Evolutionary conservation across 2,329 filamentous ascomycete species (phyloP).

Genomic region (Neurospora sp.): DNA sequence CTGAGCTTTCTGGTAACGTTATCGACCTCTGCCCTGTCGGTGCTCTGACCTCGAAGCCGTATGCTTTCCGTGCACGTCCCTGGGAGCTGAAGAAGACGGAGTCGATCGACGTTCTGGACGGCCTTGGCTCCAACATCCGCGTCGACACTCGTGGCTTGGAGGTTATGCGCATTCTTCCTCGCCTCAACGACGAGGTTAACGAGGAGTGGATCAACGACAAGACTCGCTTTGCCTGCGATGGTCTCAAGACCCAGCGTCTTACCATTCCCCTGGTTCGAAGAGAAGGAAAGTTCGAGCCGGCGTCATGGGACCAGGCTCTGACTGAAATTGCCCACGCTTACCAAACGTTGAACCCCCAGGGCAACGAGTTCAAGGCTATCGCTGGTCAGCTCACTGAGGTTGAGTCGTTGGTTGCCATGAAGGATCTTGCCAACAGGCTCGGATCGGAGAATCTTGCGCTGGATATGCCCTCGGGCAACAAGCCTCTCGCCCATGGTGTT

Average conservation of each 20-base stretch:
- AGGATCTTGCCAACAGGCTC: constrained; percentile 93
- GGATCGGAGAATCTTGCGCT: constrained; percentile 92
- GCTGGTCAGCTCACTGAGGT: constrained; percentile 86
- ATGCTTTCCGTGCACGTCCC: constrained; percentile 90
- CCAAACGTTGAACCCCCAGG: constrained; percentile 69
- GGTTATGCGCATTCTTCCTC: constrained; percentile 88
- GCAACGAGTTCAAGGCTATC: constrained; percentile 92
- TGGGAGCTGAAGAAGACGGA: constrained; percentile 98
- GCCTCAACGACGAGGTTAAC: constrained; percentile 95
- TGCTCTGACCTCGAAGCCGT: constrained; percentile 92
- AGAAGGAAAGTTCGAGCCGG: constrained; percentile 84
- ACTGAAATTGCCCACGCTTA: constrained; percentile 77
- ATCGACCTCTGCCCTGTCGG: constrained; percentile 98
- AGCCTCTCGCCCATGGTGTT: constrained; percentile 82
- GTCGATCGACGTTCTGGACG: constrained; percentile 89
- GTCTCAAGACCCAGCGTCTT: constrained; percentile 88
- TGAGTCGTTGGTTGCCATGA: constrained; percentile 90
- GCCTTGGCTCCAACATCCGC: constrained; percentile 85
- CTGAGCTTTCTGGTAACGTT: constrained; percentile 92
- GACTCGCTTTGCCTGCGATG: constrained; percentile 90
- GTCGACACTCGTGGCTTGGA: constrained; percentile 89
- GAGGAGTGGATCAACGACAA: constrained; percentile 99
- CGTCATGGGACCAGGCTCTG: constrained; percentile 91
- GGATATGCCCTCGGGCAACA: constrained; percentile 75
- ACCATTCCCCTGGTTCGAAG: constrained; percentile 85